Evolutionary conservation across 345 rosid species (phyloP).

Genomic region (Gossypium longicalyx): DNA sequence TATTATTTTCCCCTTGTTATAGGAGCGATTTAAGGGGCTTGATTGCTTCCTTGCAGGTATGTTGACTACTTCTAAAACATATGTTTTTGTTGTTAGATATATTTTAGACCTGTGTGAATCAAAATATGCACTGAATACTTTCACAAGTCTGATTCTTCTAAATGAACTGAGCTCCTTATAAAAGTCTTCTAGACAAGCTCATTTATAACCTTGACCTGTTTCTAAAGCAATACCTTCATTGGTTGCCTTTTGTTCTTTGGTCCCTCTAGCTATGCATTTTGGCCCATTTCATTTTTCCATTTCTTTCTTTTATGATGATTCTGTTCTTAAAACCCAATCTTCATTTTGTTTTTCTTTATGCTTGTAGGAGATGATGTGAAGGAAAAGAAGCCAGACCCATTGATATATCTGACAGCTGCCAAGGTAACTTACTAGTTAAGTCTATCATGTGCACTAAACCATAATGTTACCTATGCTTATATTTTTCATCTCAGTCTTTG

Average conservation of each 20-base stretch:
- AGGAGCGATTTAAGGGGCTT: slow-evolving; percentile 83
- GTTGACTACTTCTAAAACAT: slow-evolving; percentile 8
- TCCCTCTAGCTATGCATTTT: not conserved
- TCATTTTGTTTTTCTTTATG: not conserved
- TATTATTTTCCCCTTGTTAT: slow-evolving; percentile 8
- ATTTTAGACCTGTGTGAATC: not conserved
- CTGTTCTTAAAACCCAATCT: not conserved
- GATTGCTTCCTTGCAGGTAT: slow-evolving; percentile 97
- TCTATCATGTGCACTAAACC: not conserved
- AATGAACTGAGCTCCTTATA: not conserved
- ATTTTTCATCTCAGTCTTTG: not conserved
- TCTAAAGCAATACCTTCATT: not conserved
- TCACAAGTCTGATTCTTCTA: not conserved
- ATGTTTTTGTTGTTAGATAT: not conserved
- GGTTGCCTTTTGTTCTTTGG: not conserved
- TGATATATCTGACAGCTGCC: slow-evolving; percentile 74
- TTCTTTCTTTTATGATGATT: not conserved
- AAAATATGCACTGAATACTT: slow-evolving; percentile 5
- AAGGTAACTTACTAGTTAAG: slow-evolving; percentile 34
- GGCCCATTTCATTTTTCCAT: not conserved
- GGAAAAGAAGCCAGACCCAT: slow-evolving; percentile 93
- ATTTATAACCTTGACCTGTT: not conserved
- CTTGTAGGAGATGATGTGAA: slow-evolving; percentile 87
- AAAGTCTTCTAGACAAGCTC: not conserved
- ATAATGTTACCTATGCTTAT: not conserved